phyloP scores from a whole-genome alignment of 1,284 basidiomycete species.

The Heterobasidion occidentale region DNA sequence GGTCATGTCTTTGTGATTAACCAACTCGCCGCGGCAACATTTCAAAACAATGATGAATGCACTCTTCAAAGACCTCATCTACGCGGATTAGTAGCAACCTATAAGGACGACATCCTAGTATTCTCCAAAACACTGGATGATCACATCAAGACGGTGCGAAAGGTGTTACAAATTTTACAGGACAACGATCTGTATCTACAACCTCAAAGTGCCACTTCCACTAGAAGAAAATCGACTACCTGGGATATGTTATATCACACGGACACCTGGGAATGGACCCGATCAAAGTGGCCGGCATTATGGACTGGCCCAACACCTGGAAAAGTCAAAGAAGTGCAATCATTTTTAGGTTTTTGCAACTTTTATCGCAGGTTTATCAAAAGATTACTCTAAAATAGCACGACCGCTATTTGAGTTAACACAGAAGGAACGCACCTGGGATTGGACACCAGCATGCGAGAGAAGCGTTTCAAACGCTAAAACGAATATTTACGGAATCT shows the following conservation, averaged over 20 bases:
- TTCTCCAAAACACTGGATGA: constrained; percentile 9
- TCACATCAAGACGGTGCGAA: constrained; percentile 12
- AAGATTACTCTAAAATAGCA: too few species aligned
- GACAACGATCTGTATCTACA: constrained; percentile 24
- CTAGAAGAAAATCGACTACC: constrained; percentile 21
- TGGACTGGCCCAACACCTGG: constrained; percentile 24
- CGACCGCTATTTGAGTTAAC: too few species aligned
- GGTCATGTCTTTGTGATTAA: constrained; percentile 22
- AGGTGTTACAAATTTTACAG: constrained; percentile 24
- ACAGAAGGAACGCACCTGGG: too few species aligned
- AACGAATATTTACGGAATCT: too few species aligned
- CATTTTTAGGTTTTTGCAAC: constrained; percentile 32
- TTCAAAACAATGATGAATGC: constrained; percentile 15
- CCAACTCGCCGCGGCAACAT: constrained; percentile 19
- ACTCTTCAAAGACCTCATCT: constrained; percentile 17
- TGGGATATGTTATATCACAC: constrained; percentile 26
- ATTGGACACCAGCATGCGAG: too few species aligned
- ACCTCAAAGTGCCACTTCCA: constrained; percentile 32
- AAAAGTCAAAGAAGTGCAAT: constrained; percentile 17
- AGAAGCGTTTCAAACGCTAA: too few species aligned
- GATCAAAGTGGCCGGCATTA: constrained; percentile 24
- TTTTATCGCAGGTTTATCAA: too few species aligned
- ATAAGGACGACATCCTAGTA: constrained; percentile 21
- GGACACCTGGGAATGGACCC: constrained; percentile 25
- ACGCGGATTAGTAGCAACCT: constrained; percentile 14